A percentile compares a stretch with the other conserved stretches of the same genome.
These are phyloP conservation scores for Stachybotrys chlorohalonatus DNA, from an alignment of 2,329 filamentous ascomycete genomes.

Conservation along the genomic window DNA sequence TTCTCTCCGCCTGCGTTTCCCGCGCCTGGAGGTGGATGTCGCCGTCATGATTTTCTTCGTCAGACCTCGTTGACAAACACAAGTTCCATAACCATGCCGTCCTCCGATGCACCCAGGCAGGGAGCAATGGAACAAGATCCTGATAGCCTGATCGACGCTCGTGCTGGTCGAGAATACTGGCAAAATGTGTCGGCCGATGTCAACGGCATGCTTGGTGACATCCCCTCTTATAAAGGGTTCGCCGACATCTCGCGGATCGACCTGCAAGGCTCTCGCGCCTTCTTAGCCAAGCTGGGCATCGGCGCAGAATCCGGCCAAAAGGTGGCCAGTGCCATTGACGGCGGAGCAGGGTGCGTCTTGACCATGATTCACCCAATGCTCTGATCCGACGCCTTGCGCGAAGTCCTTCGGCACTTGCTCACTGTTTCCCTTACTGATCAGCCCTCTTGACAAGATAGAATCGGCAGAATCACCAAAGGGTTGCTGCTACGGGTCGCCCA, in stretches of 20 bases:
- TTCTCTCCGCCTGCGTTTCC: too few species aligned
- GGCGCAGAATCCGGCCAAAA: slow-evolving; percentile 22
- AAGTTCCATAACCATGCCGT: too few species aligned
- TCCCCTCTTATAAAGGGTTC: slow-evolving; percentile 18
- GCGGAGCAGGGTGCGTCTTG: slow-evolving; percentile 27
- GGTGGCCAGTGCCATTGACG: slow-evolving; percentile 23
- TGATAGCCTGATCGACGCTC: slow-evolving; percentile 24
- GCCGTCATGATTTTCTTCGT: too few species aligned
- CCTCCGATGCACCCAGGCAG: too few species aligned
- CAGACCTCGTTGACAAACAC: too few species aligned
- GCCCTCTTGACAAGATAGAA: slow-evolving; percentile 38
- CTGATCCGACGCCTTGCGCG: too few species aligned
- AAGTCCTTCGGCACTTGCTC: too few species aligned
- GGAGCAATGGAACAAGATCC: slow-evolving; percentile 2
- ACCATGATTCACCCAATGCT: neutral
- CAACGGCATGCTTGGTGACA: slow-evolving; percentile 75
- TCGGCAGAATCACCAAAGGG: slow-evolving; percentile 73
- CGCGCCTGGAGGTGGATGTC: too few species aligned
- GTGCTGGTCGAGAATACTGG: slow-evolving; percentile 37
- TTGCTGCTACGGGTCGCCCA: slow-evolving; percentile 64
- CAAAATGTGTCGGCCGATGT: slow-evolving; percentile 31
- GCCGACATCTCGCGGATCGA: slow-evolving; percentile 49
- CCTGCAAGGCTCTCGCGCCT: slow-evolving; percentile 59
- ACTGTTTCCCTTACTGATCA: neutral
- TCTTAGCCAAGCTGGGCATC: slow-evolving; percentile 56